Conservation (phyloP, 768 basidiomycete species). For the Phallus indusiatus region DNA sequence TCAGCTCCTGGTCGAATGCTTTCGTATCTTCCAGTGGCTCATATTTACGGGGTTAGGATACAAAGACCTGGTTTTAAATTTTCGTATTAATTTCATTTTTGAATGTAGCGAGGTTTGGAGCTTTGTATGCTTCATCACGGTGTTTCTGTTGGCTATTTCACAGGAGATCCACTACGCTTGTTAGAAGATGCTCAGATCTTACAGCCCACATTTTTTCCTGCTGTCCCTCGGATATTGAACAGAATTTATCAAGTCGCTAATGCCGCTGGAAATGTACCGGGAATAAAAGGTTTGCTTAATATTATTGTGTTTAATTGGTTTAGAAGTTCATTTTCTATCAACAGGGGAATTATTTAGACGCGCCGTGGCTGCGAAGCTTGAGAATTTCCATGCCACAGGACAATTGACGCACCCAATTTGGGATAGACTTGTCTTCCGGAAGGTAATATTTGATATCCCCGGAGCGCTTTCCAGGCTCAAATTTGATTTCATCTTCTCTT, state of each 20-base stretch:
- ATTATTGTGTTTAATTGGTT: neutral
- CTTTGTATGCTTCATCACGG: constrained; percentile 46
- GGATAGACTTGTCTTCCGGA: constrained; percentile 86
- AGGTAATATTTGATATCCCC: constrained; percentile 41
- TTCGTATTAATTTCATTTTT: neutral
- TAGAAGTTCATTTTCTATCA: neutral
- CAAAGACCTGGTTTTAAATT: constrained; percentile 5
- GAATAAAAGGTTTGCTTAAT: constrained; percentile 3
- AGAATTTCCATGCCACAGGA: constrained; percentile 59
- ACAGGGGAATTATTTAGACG: constrained; percentile 70
- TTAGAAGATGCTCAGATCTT: constrained; percentile 82
- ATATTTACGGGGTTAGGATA: constrained; percentile 69
- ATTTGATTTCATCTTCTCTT: neutral
- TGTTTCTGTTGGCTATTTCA: constrained; percentile 71
- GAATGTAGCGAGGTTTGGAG: constrained; percentile 36
- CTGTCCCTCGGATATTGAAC: constrained; percentile 81
- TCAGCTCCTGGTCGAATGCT: constrained; percentile 35
- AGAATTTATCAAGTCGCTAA: constrained; percentile 75
- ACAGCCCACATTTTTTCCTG: constrained; percentile 74
- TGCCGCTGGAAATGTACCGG: constrained; percentile 45
- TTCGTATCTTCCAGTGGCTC: constrained; percentile 80
- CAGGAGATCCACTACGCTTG: constrained; percentile 83
- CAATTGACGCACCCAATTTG: constrained; percentile 67
- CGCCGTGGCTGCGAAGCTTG: constrained; percentile 69
- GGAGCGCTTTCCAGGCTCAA: neutral